These are phyloP conservation scores for Tetrapyrgos nigripes DNA, from an alignment of 1,284 basidiomycete genomes.

Conservation along the genomic window DNA sequence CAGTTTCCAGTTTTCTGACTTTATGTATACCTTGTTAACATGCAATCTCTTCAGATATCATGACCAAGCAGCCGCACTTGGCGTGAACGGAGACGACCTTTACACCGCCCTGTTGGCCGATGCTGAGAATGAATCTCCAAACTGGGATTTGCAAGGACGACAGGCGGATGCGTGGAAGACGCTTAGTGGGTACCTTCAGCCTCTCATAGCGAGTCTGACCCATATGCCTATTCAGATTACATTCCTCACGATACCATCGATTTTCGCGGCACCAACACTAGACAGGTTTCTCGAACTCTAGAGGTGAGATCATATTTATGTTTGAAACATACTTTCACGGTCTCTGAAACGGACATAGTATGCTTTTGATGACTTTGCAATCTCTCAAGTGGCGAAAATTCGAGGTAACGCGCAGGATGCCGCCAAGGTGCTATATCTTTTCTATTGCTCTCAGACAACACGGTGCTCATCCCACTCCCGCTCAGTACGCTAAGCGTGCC, in stretches of 20 bases:
- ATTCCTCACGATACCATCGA: slow-evolving; percentile 59
- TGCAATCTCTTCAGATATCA: slow-evolving; percentile 68
- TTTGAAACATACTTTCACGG: too few species aligned
- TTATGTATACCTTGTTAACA: too few species aligned
- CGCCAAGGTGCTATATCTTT: too few species aligned
- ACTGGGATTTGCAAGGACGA: slow-evolving; percentile 69
- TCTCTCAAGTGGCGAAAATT: slow-evolving; percentile 65
- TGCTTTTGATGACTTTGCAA: slow-evolving; percentile 67
- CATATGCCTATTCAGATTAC: slow-evolving; percentile 42
- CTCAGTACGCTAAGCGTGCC: slow-evolving; percentile 63
- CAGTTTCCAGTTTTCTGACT: too few species aligned
- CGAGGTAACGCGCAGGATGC: slow-evolving; percentile 56
- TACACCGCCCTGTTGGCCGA: slow-evolving; percentile 63
- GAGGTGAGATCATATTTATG: too few species aligned
- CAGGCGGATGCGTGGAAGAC: slow-evolving; percentile 64
- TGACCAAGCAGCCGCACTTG: slow-evolving; percentile 49
- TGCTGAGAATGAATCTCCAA: slow-evolving; percentile 61
- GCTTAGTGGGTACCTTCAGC: slow-evolving; percentile 37
- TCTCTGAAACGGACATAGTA: too few species aligned
- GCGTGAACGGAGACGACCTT: slow-evolving; percentile 53
- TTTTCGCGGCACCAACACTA: slow-evolving; percentile 61
- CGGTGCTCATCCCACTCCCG: too few species aligned
- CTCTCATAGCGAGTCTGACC: not conserved
- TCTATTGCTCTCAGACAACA: too few species aligned
- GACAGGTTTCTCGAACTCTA: slow-evolving; percentile 64